Base-by-base conservation (phyloP, 1,284 basidiomycete species). In the Ceraceosorus guamensis region DNA sequence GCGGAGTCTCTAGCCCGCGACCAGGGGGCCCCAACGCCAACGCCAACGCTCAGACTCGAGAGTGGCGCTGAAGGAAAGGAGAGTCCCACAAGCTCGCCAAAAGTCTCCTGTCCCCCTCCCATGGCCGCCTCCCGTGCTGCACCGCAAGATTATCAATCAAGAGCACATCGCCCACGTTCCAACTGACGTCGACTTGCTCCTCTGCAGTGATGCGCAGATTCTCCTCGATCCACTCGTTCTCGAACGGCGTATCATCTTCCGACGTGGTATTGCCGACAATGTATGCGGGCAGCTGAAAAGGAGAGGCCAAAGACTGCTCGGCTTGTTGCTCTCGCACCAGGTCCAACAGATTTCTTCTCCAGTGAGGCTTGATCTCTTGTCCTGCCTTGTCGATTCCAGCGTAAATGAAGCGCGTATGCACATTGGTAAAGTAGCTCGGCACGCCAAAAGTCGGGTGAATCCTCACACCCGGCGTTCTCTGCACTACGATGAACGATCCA, bases 81-180 rank as follows among this genome's bases (percentile, higher is more conserved):
- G n/a, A n/a, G n/a, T 66, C 65, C 62, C 65, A 66, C 6, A 66
- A 43, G 47, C 60, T 62, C 3, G 65, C 65, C 4, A 66, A 55
- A 11, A 66, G 51, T 46, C 61, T 59, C 8, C 62, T 53, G 4
- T 63, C 60, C 1, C 62, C 65, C 24, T 52, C 49, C 65, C 65
- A 66, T 5, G 65, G 63, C 2, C 60, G 57, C 18, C 65, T 45
- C 1, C 55, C 65, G 43, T 66, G 65, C 56, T 66, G 65, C 4
- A 66, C 65, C 1, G 65, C 65, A 31, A 66, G 57, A 34, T 66
- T 66, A 48, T 66, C 62, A 34, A 66, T 61, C 37, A 66, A 50
- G 2, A 66, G 51, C 3, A 66, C 47, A 48, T 66, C 65, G 11
- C 65, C 65, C 34, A 53, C 48, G 5, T 59, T 50, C 65, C 65